Percentiles rank a stretch among this genome's conserved stretches.
These are phyloP conservation scores for Geosmithia morbida DNA, from an alignment of 2,329 filamentous ascomycete species.

Conservation along the genomic window DNA sequence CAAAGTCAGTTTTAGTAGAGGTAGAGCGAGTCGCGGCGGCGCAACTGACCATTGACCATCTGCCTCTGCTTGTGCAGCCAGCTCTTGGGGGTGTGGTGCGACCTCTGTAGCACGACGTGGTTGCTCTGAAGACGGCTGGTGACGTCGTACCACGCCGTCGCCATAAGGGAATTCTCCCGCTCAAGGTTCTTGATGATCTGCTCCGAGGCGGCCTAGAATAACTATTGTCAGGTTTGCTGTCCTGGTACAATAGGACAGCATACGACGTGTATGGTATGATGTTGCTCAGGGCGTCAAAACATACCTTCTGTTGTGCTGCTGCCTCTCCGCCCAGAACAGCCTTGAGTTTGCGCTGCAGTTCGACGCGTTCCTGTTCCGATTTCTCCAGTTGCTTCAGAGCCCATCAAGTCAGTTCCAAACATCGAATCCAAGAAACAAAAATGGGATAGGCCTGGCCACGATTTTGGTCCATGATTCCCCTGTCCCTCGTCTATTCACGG, in stretches of 20 bases:
- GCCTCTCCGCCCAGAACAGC: conserved; percentile 32
- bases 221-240: background rate
- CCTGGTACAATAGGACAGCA: background rate
- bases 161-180: conserved; percentile 64
- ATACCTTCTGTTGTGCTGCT: conserved; percentile 36
- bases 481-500: background rate
- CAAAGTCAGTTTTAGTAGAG: conserved; percentile 22
- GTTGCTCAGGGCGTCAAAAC: conserved; percentile 9
- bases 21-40: conserved; percentile 25
- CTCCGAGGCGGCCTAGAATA: conserved; percentile 30
- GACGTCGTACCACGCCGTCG: conserved; percentile 78
- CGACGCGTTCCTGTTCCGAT: conserved; percentile 39
- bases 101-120: conserved; percentile 61
- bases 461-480: background rate
- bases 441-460: background rate
- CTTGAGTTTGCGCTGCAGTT: conserved; percentile 40
- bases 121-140: conserved; percentile 69
- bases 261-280: background rate
- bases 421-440: background rate
- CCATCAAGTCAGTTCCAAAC: background rate
- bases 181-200: conserved; percentile 53
- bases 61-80: conserved; percentile 76
- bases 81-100: conserved; percentile 61
- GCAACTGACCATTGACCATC: conserved; percentile 46
- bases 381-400: conserved; percentile 39